Conservation (phyloP, 2,329 filamentous ascomycete species). For the Leptodontidium sp. region DNA sequence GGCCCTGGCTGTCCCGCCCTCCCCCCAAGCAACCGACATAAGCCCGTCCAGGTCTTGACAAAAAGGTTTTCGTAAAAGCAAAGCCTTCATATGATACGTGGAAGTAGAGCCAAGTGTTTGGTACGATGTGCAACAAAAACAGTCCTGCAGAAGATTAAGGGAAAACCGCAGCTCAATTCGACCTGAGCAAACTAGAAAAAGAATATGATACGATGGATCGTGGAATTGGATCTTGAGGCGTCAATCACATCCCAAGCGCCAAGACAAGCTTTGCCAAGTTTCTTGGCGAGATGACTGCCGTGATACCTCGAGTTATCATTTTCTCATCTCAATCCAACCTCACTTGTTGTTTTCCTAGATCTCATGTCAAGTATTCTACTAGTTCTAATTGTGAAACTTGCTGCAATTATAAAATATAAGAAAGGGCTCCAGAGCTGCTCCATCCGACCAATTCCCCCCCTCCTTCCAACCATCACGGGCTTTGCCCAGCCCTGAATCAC, state of each 20-base stretch:
- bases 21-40: slow-evolving; percentile 1
- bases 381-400: neutral
- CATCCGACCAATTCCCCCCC: neutral
- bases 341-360: neutral
- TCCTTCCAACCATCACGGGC: neutral
- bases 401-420: neutral
- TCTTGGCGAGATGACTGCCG: slow-evolving; percentile 11
- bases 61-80: slow-evolving; percentile 2
- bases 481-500: slow-evolving; percentile 12
- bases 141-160: neutral
- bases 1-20: neutral
- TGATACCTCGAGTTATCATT: neutral
- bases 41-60: slow-evolving; percentile 14
- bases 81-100: neutral
- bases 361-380: neutral
- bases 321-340: slow-evolving; percentile 9
- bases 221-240: slow-evolving; percentile 10
- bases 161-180: slow-evolving; percentile 1
- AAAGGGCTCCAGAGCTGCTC: neutral
- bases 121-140: slow-evolving; percentile 9
- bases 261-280: slow-evolving; percentile 15
- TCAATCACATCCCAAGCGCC: slow-evolving; percentile 5
- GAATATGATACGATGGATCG: neutral
- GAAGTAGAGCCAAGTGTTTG: neutral
- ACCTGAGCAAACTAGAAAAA: neutral